These are phyloP conservation scores for Solanum ossicruentum DNA, from an alignment of 257 asterid genomes.

Conservation along the genomic window DNA sequence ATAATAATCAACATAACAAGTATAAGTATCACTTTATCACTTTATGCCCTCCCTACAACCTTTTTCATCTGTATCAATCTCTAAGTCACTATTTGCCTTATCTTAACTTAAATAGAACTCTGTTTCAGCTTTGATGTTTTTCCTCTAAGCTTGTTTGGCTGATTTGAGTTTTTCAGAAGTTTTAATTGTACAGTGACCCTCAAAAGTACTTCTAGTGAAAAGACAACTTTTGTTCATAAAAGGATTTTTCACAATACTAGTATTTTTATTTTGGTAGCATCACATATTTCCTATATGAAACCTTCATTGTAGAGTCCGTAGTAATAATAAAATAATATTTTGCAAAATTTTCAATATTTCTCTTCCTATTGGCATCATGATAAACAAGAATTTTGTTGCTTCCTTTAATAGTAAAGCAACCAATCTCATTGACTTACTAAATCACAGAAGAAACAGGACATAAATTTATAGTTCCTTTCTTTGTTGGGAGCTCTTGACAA, in stretches of 20 bases:
- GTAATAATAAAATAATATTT: slow-evolving; percentile 69
- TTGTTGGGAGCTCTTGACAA: no score
- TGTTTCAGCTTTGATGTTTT: slow-evolving; percentile 7
- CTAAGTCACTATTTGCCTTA: slow-evolving; percentile 1
- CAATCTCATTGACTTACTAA: no score
- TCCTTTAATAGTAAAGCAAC: no score
- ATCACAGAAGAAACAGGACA: no score
- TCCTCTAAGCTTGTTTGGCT: slow-evolving; percentile 31
- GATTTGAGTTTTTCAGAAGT: slow-evolving; percentile 67
- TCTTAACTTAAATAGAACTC: slow-evolving; percentile 5
- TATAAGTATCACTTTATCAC: slow-evolving; percentile 8
- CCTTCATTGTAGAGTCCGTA: slow-evolving; percentile 66
- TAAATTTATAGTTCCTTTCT: no score
- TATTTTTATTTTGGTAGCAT: slow-evolving; percentile 48
- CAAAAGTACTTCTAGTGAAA: slow-evolving; percentile 61
- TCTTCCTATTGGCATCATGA: slow-evolving; percentile 20
- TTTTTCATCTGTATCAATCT: slow-evolving; percentile 10
- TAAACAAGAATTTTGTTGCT: slow-evolving; percentile 55
- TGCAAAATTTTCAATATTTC: no score
- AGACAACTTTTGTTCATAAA: slow-evolving; percentile 34
- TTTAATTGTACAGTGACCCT: slow-evolving; percentile 55
- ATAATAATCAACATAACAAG: slow-evolving; percentile 7
- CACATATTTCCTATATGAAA: slow-evolving; percentile 53
- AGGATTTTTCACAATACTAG: not conserved
- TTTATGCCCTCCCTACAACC: slow-evolving; percentile 11